Base-by-base conservation (phyloP, 176 grass and related monocot species). In the Tillandsia fasciculata region DNA sequence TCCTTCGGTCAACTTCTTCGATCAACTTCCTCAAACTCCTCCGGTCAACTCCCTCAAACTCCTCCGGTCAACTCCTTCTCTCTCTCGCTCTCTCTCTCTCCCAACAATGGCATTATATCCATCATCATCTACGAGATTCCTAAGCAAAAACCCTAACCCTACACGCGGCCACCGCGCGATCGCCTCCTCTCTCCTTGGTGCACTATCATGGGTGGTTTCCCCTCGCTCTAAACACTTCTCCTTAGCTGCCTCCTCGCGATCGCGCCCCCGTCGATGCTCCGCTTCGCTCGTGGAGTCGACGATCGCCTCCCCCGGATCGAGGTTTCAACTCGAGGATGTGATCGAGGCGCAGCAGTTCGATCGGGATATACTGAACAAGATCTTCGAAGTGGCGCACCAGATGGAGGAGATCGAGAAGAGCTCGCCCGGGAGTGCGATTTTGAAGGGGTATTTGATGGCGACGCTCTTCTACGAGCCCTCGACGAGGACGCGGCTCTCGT, bases 381-480 rank as follows among this genome's bases (percentile, higher is more conserved):
- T 97, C 53, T 97, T 97, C 64, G 79, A 90, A 69, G 89, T 97
- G 77, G 86, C 93, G 49, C 79, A 74, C 67, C 83, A 97, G 73
- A 97, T 92, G 93, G 93, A 97, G 77, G 80, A 57, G 48, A 72
- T 92, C 52, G 93, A 90, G 79, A 81, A 71, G 50, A 79, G 70
- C 65, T 76, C 78, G 28, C 67, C 68, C 18, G 73, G 77, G 54
- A 90, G 81, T 68, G 78, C 73, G 65, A 70, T 97, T 72, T 78
- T 97, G 24, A 83, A 89, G 72, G 93, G 93, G 0, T 83, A 81
- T 76, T 82, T 97, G 75, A 92, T 97, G 93, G 93, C 93, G 63
- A 90, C 83, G 82, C 84, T 92, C 63, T 96, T 96, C 79, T 92
- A 96, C 57, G 88, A 97, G 82, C 93, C 86, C 48, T 96, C 93